A percentile compares a stretch with the other conserved stretches of the same genome.
Conservation (phyloP, 2,329 filamentous ascomycete species). For the Xylariales sp. region DNA sequence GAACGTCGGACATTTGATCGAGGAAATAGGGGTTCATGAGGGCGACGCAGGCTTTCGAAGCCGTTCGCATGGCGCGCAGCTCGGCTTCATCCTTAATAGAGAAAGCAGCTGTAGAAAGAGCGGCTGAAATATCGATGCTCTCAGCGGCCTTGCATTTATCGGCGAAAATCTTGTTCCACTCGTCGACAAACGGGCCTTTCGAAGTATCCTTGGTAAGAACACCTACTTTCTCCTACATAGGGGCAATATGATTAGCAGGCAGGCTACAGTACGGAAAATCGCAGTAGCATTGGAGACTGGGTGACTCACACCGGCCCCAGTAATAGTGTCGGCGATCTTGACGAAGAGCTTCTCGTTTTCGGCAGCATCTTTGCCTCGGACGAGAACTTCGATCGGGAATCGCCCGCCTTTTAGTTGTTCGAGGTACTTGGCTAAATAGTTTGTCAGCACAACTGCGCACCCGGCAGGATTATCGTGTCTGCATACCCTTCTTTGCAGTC, state of each 20-base stretch:
- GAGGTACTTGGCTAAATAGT: constrained; percentile 73
- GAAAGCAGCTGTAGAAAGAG: constrained; percentile 78
- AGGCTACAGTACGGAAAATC: no score
- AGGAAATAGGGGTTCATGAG: constrained; percentile 96
- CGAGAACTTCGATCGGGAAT: constrained; percentile 85
- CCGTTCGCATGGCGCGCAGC: constrained; percentile 87
- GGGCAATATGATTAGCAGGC: constrained; percentile 7
- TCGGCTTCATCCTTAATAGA: constrained; percentile 94
- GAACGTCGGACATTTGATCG: constrained; percentile 93
- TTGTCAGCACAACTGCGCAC: constrained; percentile 27
- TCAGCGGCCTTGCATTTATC: constrained; percentile 81
- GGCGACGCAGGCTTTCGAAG: constrained; percentile 88
- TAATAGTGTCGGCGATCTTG: constrained; percentile 81
- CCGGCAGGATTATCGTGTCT: no score
- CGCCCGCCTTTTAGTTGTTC: constrained; percentile 90
- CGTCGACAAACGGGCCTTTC: constrained; percentile 84
- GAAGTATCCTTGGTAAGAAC: constrained; percentile 80
- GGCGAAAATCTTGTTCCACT: constrained; percentile 84
- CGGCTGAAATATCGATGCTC: constrained; percentile 79
- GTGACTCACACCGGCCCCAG: constrained; percentile 66
- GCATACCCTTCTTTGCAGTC: constrained; percentile 88
- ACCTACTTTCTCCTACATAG: constrained; percentile 70
- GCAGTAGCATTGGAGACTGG: no score
- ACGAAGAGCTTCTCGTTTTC: constrained; percentile 89
- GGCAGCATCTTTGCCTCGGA: constrained; percentile 85